Evolutionary conservation across 768 basidiomycete genomes (phyloP).

Genomic region (Coprinopsis marcescibilis): DNA sequence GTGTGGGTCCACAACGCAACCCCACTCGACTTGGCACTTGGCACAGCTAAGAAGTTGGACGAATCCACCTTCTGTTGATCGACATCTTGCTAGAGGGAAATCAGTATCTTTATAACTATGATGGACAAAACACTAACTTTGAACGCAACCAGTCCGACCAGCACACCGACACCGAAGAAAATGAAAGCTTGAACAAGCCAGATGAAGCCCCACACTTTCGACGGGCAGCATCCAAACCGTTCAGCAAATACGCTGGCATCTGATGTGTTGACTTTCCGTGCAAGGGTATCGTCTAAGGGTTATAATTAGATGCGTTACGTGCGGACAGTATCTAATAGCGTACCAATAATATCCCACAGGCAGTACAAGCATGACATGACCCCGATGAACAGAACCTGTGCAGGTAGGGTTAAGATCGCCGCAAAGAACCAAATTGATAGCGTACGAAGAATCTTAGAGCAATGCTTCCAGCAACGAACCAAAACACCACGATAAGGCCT

Average conservation of each 20-base stretch:
- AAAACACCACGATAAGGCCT: constrained; percentile 73
- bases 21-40: constrained; percentile 36
- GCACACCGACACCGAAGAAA: constrained; percentile 70
- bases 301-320: not conserved
- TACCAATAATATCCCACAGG: constrained; percentile 84
- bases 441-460: constrained; percentile 75
- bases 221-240: constrained; percentile 82
- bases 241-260: constrained; percentile 84
- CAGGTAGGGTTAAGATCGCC: not conserved
- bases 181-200: constrained; percentile 74
- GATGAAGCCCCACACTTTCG: constrained; percentile 85
- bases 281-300: constrained; percentile 72
- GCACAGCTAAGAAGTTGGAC: constrained; percentile 54
- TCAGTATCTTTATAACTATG: not conserved
- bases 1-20: constrained; percentile 19
- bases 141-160: constrained; percentile 77
- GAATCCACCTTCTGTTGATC: constrained; percentile 24
- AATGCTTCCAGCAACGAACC: constrained; percentile 72
- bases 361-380: constrained; percentile 85
- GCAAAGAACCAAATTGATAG: not conserved
- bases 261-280: constrained; percentile 78
- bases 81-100: constrained; percentile 11
- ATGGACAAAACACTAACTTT: constrained; percentile 49
- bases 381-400: constrained; percentile 73
- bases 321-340: constrained; percentile 14